Evolutionary conservation across 2,329 filamentous ascomycete genomes (phyloP), one percentile per base, ranked within the genome.

Genomic region (Venturia carpophila): DNA sequence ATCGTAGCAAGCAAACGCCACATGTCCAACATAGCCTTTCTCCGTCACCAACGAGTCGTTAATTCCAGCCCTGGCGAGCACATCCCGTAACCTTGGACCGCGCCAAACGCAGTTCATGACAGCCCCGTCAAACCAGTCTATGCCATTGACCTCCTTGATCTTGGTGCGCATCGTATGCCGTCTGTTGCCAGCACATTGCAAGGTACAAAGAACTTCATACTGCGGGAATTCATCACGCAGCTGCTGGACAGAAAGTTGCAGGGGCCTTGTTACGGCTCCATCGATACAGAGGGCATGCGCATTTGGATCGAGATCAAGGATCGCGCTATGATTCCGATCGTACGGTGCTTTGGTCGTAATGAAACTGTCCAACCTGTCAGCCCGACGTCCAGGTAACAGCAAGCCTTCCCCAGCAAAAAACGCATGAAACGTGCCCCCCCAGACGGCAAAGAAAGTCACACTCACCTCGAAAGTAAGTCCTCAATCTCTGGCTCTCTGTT

Each of bases 21-120:
- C 83, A 73, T 86, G 81, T 39, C 72, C 69, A 9, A 62, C 24
- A n/a, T 63, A 60, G 83, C 83, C 0, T 82, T 82, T 17, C 75
- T 78, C 82, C 82, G 86, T 64, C 74, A 77, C 69, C 83, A 84
- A 69, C 85, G 86, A 82, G 85, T 85, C 24, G 85, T 79, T 45
- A 2, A 80, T 70, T 1, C 78, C 79, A 24, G 78, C 78, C 7
- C 72, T 72, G 1, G 76, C 64, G 11, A 83, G 71, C 1, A 83
- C 75, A 66, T 82, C 77, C 3, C 78, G 71, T 3, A 83, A 69
- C 3, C 78, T 69, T 1, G 76, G 73, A 0, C 81, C 81, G 66
- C 78, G 81, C 80, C 79, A 84, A 66, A 81, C 82, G 0, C 80
- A 79, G 66, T 79, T 82, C 13, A 79, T 77, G 5, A 79, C 75